Base-by-base conservation (phyloP, 2,329 filamentous ascomycete genomes). In the Zarea fungicola region DNA sequence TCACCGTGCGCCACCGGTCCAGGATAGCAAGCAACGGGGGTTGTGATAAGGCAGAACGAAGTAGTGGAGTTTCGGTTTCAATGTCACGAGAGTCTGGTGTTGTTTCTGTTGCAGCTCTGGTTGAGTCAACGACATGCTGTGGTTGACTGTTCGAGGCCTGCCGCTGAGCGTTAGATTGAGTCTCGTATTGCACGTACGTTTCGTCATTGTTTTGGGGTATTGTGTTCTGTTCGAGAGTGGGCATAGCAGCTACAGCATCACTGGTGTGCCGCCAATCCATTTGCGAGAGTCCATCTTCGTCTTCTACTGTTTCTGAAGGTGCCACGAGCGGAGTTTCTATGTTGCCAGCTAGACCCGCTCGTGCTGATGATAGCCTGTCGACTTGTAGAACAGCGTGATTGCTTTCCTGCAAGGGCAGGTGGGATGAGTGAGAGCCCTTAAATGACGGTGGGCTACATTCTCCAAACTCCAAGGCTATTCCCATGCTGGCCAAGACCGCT, bases 391-490 rank as follows among this genome's bases (percentile, higher is more conserved):
- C 36, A 34, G n/a, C 3, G 7, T 25, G 21, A 19, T 14, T 34
- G 7, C 26, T 3, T 13, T 5, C 21, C 19, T 26, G n/a, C 10
- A 25, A 25, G 9, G 44, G 26, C 6, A 36, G 40, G 25, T n/a
- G 35, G 2, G 28, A 47, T 5, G 44, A 34, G 14, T 14, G 28
- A 9, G 44, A 42, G 35, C n/a, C 29, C 40, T 37, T 48, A 7
- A 11, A 31, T 13, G 64, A 65, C 5, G 36, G 44, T 6, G 58
- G 58, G 6, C 55, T 60, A 45, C 63, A 58, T 31, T 68, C 65
- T 19, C 74, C 73, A 49, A 84, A 78, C 53, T 88, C 83, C 47
- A 93, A 73, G 35, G 82, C 75, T 54, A 92, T 89, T 19, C 84
- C 83, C 75, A 89, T 82, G 42, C 80, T 76, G 14, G 69, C 72